Percentiles rank a stretch among this genome's conserved stretches.
Conservation (phyloP, 176 grass and related monocot genomes). For the Melocanna baccifera region DNA sequence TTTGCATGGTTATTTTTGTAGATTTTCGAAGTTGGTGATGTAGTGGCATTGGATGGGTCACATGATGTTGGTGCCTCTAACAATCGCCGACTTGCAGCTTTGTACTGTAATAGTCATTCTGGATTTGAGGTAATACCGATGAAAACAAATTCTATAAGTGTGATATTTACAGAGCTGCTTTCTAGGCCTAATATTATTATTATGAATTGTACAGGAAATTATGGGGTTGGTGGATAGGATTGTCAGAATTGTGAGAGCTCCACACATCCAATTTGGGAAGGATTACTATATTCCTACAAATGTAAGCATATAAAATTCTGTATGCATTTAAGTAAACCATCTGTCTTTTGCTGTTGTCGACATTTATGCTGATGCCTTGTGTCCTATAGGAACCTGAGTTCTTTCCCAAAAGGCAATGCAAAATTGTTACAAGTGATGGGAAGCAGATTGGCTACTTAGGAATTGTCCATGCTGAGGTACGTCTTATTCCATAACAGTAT, state of each 20-base stretch:
- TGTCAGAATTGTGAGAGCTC: constrained; percentile 64
- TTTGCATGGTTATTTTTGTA: constrained; percentile 36
- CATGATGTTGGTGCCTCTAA: constrained; percentile 80
- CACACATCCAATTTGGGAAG: constrained; percentile 44
- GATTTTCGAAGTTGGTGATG: constrained; percentile 96
- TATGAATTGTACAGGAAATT: constrained; percentile 68
- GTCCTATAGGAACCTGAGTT: constrained; percentile 74
- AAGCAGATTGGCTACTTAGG: constrained; percentile 84
- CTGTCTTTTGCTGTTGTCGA: constrained; percentile 13
- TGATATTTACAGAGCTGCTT: constrained; percentile 22
- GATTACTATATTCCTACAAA: constrained; percentile 62
- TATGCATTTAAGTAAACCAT: constrained; percentile 5
- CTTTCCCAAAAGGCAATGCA: constrained; percentile 88
- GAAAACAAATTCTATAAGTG: neutral
- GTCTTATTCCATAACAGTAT: neutral
- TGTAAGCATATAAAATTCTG: constrained; percentile 46
- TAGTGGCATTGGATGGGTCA: constrained; percentile 55
- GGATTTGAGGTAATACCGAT: constrained; percentile 78
- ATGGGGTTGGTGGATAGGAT: constrained; percentile 93
- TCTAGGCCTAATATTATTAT: neutral
- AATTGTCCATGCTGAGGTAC: constrained; percentile 83
- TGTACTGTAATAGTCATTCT: constrained; percentile 82
- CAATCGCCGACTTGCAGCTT: constrained; percentile 78
- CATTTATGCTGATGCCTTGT: constrained; percentile 18
- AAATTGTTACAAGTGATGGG: constrained; percentile 54